phyloP scores from a whole-genome alignment of 148 eudicot genomes.

The Nepenthes mirabilis region DNA sequence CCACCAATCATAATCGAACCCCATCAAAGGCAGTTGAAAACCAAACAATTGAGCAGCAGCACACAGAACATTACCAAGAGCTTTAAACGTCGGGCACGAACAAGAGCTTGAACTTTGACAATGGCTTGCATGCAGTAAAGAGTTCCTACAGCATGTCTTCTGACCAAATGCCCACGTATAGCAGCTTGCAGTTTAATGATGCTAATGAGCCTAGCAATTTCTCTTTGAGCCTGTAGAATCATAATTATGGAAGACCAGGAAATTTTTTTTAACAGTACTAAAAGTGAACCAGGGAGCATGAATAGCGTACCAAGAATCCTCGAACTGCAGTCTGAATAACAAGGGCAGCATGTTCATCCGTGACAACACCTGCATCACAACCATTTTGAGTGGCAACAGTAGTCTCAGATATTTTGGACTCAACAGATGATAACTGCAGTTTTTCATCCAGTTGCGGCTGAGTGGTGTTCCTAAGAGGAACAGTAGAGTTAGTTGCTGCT shows the following conservation, averaged over 20 bases:
- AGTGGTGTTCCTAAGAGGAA: slow-evolving; percentile 31
- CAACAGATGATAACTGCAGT: slow-evolving; percentile 13
- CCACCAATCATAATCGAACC: background rate
- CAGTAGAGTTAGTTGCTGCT: slow-evolving; percentile 19
- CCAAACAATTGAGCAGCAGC: slow-evolving; percentile 5
- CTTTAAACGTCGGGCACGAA: slow-evolving; percentile 50
- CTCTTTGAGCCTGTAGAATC: slow-evolving; percentile 45
- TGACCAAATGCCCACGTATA: slow-evolving; percentile 77
- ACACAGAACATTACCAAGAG: slow-evolving; percentile 25
- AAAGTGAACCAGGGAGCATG: background rate
- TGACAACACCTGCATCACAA: slow-evolving; percentile 8
- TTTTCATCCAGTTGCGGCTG: slow-evolving; percentile 26
- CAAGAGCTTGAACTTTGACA: slow-evolving; percentile 70
- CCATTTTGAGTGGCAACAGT: slow-evolving; percentile 18
- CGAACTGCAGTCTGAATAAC: slow-evolving; percentile 62
- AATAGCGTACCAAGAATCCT: slow-evolving; percentile 46
- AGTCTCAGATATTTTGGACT: slow-evolving; percentile 13
- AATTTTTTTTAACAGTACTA: background rate
- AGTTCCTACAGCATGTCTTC: slow-evolving; percentile 75
- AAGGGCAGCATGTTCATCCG: slow-evolving; percentile 39
- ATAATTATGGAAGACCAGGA: background rate
- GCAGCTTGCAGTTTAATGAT: slow-evolving; percentile 78
- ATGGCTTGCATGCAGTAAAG: slow-evolving; percentile 80
- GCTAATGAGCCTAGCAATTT: slow-evolving; percentile 38
- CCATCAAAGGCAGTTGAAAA: background rate